phyloP scores from a whole-genome alignment of 495 filamentous ascomycete species.

The Apiosordaria backusii region DNA sequence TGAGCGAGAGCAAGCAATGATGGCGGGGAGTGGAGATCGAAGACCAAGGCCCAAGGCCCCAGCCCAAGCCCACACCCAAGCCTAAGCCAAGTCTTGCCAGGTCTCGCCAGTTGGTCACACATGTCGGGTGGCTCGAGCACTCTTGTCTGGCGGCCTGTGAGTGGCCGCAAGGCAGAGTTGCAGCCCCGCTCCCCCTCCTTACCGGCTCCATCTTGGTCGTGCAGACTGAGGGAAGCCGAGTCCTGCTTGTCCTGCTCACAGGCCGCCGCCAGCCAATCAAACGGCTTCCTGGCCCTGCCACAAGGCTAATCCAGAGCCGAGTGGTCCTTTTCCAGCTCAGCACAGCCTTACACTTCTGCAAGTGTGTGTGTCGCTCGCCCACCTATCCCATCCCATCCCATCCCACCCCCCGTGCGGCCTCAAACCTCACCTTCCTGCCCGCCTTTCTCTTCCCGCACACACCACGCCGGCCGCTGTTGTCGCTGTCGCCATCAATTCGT shows the following conservation, averaged over 20 bases:
- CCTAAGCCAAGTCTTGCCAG: constrained; percentile 9
- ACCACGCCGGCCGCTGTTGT: background rate
- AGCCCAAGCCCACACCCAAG: background rate
- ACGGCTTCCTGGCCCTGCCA: constrained; percentile 24
- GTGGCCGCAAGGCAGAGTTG: constrained; percentile 21
- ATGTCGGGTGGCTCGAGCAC: constrained; percentile 22
- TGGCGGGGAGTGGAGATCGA: too few relatives aligned
- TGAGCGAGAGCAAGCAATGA: too few relatives aligned
- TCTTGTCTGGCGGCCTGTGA: constrained; percentile 18
- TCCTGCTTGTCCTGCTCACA: background rate
- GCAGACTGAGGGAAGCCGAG: constrained; percentile 15
- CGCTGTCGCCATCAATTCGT: constrained; percentile 4
- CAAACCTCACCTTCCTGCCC: constrained; percentile 13
- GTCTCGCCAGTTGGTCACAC: constrained; percentile 11
- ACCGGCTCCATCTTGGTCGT: constrained; percentile 8
- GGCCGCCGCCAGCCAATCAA: constrained; percentile 21
- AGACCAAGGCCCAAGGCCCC: too few relatives aligned
- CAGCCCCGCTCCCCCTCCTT: constrained; percentile 24
- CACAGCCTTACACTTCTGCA: constrained; percentile 32
- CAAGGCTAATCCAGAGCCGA: constrained; percentile 39
- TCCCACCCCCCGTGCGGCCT: constrained; percentile 21
- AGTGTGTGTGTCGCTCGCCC: background rate
- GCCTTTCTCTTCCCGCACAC: background rate
- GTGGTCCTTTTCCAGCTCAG: constrained; percentile 24
- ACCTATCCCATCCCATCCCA: background rate